Evolutionary conservation across 352 stramenopile genomes (phyloP), one percentile per base, ranked within the genome.

Genomic region (Globisporangium cystogenes): DNA sequence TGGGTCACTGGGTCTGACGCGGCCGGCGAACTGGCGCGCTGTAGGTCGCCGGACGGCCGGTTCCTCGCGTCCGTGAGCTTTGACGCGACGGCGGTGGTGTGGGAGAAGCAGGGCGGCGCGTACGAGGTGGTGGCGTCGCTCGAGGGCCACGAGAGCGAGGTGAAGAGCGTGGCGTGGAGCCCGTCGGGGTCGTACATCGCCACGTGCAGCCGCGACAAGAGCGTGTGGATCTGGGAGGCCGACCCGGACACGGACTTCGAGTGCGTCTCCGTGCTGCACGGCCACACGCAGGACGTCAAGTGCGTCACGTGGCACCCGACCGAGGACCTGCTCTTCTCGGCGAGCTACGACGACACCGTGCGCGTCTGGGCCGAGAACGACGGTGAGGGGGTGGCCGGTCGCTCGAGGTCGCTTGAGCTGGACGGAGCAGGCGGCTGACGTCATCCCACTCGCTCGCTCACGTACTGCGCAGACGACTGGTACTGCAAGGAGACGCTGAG

Each of bases 121-220:
- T 99, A 96, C 78, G 93, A 99, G 68, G 84, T 94, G 43, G 89
- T 97, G 24, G 93, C 96, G 36, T 96, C 93, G 62, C 76, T 99
- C 3, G 96, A 99, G 74, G 97, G 97, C 46, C 96, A 99, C 72
- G 96, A 99, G 56, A 98, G 94, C 70, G 97, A 99, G 80, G 92
- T 99, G 29, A 99, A 99, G 68, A 93, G 81, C 67, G 82, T 99
- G 16, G 75, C 85, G 24, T 99, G 95, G 95, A 99, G 95, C 65
- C 66, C 77, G 1, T 97, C 90, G 12, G 96, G 93, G 0, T 74
- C 82, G 21, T 87, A 98, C 42, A 65, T 99, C 27, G 97, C 97
- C n/a, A 99, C 92, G 8, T 99, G 96, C 70, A 96, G 95, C 44
- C 80, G 96, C n/a, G 96, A 99, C 74, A 99, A 99, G 70, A 98